Evolutionary conservation across 306 rosid species (phyloP).

Genomic region (Cucurbita moschata): DNA sequence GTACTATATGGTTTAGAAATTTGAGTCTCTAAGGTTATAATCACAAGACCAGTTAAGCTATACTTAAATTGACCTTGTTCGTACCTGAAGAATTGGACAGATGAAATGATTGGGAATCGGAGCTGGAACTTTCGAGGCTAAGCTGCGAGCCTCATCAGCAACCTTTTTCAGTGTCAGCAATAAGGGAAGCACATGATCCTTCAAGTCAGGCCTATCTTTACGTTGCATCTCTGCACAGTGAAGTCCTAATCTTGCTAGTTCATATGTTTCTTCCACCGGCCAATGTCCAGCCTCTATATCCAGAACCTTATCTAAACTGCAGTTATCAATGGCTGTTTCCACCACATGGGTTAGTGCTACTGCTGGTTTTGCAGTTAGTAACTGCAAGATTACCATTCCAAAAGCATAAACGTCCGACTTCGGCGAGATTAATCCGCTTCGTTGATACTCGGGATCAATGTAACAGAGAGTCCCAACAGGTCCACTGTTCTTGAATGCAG

Average conservation of each 20-base stretch:
- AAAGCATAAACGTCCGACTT: constrained; percentile 88
- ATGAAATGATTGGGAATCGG: constrained; percentile 74
- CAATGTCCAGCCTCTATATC: constrained; percentile 72
- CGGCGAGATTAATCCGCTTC: constrained; percentile 58
- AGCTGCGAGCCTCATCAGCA: constrained; percentile 35
- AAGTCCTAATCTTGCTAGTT: constrained; percentile 58
- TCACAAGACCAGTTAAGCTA: too few species aligned
- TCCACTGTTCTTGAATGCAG: constrained; percentile 34
- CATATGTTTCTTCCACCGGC: constrained; percentile 66
- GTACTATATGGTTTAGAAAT: background rate
- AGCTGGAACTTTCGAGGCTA: constrained; percentile 22
- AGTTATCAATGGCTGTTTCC: constrained; percentile 51
- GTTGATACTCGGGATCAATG: constrained; percentile 94
- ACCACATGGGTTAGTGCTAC: constrained; percentile 57
- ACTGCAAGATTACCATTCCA: constrained; percentile 82
- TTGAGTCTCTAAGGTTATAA: background rate
- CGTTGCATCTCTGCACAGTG: constrained; percentile 80
- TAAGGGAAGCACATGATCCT: constrained; percentile 52
- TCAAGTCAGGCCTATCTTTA: constrained; percentile 71
- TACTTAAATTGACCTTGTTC: too few species aligned
- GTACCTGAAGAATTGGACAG: constrained; percentile 88
- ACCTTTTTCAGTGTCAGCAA: constrained; percentile 52
- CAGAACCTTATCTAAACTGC: constrained; percentile 36
- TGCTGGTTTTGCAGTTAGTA: constrained; percentile 76
- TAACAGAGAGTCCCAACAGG: constrained; percentile 85